Conservation (phyloP, 139 green algal genomes). For the Ulvella scutata region DNA sequence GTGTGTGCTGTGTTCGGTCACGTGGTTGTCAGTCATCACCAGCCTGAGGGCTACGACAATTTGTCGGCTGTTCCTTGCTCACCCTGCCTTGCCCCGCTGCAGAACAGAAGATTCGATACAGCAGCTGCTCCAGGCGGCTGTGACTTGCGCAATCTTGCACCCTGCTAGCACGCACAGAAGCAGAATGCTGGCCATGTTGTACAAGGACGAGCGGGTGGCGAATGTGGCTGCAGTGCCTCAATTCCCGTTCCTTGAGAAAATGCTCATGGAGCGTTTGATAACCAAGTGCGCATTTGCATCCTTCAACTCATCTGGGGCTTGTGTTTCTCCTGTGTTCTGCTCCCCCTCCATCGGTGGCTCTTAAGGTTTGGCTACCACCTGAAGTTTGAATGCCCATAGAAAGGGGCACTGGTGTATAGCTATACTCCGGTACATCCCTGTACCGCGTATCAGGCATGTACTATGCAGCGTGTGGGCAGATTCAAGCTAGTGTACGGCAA, state of each 20-base stretch:
- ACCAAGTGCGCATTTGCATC: constrained; percentile 54
- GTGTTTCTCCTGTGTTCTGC: background rate
- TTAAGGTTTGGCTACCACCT: too few relatives aligned
- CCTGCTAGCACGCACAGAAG: constrained; percentile 74
- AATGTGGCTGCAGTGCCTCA: constrained; percentile 27
- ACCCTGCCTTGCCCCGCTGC: background rate
- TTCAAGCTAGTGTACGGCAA: too few relatives aligned
- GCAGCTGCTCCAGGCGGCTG: constrained; percentile 45
- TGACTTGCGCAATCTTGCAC: constrained; percentile 85
- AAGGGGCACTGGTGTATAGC: too few relatives aligned
- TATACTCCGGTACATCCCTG: too few relatives aligned
- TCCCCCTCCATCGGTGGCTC: background rate
- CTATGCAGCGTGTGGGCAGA: too few relatives aligned
- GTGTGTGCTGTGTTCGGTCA: too few relatives aligned
- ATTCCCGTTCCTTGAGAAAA: constrained; percentile 84
- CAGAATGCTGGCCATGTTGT: constrained; percentile 70
- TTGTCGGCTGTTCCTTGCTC: background rate
- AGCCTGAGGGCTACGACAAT: too few relatives aligned
- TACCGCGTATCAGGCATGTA: too few relatives aligned
- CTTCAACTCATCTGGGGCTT: too few relatives aligned
- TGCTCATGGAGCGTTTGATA: constrained; percentile 92
- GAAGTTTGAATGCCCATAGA: too few relatives aligned
- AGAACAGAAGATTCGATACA: background rate
- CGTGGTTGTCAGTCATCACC: too few relatives aligned
- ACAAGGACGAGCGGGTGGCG: constrained; percentile 84